phyloP scores from a whole-genome alignment of 495 filamentous ascomycete genomes.

The Physcia stellaris region DNA sequence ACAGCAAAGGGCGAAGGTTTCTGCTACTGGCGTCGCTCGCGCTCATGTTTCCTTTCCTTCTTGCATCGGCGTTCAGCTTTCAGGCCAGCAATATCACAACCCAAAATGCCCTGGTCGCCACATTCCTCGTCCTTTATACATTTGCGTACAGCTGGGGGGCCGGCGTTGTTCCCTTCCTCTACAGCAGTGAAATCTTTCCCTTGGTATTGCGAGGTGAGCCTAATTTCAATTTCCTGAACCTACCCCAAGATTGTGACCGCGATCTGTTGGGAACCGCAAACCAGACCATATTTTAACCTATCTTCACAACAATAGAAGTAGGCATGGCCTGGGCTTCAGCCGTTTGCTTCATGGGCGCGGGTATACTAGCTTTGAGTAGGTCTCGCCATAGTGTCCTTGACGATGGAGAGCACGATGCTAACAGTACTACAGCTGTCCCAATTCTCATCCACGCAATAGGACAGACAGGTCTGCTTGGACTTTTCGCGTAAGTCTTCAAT shows the following conservation, averaged over 20 bases:
- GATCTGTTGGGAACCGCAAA: no score
- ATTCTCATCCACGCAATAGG: conserved; percentile 6
- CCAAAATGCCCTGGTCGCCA: neutral
- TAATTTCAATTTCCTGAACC: neutral
- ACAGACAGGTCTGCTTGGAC: conserved; percentile 10
- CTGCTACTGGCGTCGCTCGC: conserved; percentile 18
- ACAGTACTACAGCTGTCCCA: no score
- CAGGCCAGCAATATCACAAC: neutral
- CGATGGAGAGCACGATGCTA: no score
- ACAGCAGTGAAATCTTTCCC: conserved; percentile 8
- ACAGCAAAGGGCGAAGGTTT: conserved; percentile 16
- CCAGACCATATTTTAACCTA: no score
- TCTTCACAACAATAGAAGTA: conserved; percentile 13
- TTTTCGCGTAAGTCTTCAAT: conserved; percentile 9
- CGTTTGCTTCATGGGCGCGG: conserved; percentile 11
- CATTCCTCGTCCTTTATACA: conserved; percentile 4
- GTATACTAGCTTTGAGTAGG: conserved; percentile 11
- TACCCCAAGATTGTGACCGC: neutral
- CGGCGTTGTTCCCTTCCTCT: conserved; percentile 7
- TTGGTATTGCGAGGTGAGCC: conserved; percentile 4
- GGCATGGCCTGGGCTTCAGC: conserved; percentile 13
- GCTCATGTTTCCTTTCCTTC: conserved; percentile 15
- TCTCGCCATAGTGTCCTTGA: no score
- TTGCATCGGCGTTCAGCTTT: conserved; percentile 13
- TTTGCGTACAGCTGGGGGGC: conserved; percentile 8